Evolutionary conservation across 441 rosid species (phyloP).

Genomic region (Gossypium davidsonii): DNA sequence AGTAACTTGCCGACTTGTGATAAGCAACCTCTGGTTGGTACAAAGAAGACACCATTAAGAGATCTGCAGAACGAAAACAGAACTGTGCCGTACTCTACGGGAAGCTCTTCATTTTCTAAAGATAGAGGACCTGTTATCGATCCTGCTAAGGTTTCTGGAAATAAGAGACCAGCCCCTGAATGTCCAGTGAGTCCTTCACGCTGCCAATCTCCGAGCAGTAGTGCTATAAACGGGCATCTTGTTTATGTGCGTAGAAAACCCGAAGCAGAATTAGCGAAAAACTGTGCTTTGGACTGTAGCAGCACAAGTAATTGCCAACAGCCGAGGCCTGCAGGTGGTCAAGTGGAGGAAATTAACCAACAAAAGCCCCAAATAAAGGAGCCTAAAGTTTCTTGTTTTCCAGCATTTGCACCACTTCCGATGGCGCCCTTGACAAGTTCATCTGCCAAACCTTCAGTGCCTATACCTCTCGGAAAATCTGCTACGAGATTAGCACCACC

Average conservation of each 20-base stretch:
- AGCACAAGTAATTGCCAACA: conserved; percentile 21
- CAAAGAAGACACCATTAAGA: conserved; percentile 56
- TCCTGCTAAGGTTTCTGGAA: conserved; percentile 40
- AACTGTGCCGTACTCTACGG: conserved; percentile 29
- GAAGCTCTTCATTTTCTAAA: conserved; percentile 32
- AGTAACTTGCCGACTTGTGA: conserved; percentile 29
- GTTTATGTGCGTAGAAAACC: conserved; percentile 82
- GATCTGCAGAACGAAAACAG: conserved; percentile 58
- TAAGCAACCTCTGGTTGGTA: conserved; percentile 32
- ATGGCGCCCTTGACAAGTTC: conserved; percentile 33
- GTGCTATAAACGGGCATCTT: conserved; percentile 49
- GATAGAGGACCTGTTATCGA: conserved; percentile 31
- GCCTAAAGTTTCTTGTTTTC: conserved; percentile 31
- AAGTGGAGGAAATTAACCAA: conserved; percentile 25
- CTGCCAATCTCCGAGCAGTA: conserved; percentile 27
- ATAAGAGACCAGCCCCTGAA: conserved; percentile 43
- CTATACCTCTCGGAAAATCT: conserved; percentile 33
- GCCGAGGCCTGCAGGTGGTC: conserved; percentile 20
- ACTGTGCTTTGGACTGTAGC: conserved; percentile 22
- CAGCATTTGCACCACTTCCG: conserved; percentile 41
- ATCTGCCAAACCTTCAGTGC: conserved; percentile 36
- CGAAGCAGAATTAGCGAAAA: conserved; percentile 52
- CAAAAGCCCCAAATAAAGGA: conserved; percentile 31
- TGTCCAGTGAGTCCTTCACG: conserved; percentile 28
- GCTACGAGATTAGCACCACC: conserved; percentile 29